Evolutionary conservation across 768 basidiomycete genomes (phyloP), one percentile per base, ranked within the genome.

Genomic region (Hysterangium stoloniferum): DNA sequence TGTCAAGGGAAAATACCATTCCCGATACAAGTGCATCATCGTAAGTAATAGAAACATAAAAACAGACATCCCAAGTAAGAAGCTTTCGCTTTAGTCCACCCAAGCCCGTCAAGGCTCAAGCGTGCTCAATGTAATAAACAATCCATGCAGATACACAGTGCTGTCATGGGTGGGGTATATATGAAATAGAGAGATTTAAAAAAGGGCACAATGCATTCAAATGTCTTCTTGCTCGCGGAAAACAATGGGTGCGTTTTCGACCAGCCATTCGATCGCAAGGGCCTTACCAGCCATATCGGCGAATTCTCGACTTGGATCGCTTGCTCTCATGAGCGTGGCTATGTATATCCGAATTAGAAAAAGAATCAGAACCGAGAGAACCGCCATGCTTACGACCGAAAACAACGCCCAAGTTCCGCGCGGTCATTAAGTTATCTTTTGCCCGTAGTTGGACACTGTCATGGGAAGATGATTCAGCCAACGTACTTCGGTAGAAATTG

Each of bases 211-310:
- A 27, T 32, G 17, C 22, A 12, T n/a, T 40, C n/a, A 48, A 22
- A 12, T 42, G 28, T 45, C 44, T n/a, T 48, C 25, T 8, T 28
- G 46, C n/a, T 54, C 52, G 9, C 53, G 59, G 58, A 77, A 77
- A 58, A 86, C 68, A 22, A 65, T 64, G 34, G 72, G 75, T 11
- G 89, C 89, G 61, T 95, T 86, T 62, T 97, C 93, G 54, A 98
- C 81, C 56, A 97, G 78, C 86, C 93, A 96, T 65, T 96, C 92
- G 45, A 99, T 75, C 59, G 86, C 80, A 52, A 93, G 76, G 5
- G 95, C 90, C 67, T 95, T 97, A 47, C 91, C 90, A 6, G 90
- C 94, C 89, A 98, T 98, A 65, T 99, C 95, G 60, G 82, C 86
- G 69, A 97, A 97, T 69, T 98, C 96, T 15, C 88, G 80, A 24